Evolutionary conservation across 352 stramenopile species (phyloP).

Genomic region (Phytophthora vignae): DNA sequence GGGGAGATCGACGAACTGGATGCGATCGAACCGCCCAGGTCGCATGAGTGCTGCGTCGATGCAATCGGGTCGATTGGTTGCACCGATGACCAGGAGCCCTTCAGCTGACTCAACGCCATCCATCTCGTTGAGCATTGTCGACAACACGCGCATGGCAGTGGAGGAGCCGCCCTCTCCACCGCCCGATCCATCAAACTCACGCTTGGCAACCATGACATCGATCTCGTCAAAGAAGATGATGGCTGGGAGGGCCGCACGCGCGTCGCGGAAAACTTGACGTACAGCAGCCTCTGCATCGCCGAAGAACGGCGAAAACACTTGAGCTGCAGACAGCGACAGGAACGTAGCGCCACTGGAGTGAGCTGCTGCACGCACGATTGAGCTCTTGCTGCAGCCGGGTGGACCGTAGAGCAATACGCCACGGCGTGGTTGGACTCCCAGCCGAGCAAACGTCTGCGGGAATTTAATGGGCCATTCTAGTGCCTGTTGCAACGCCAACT

Average conservation of each 20-base stretch:
- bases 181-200: slow-evolving; percentile 61
- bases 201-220: slow-evolving; percentile 88
- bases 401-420: slow-evolving; percentile 92
- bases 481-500: slow-evolving; percentile 81
- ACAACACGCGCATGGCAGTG: slow-evolving; percentile 93
- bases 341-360: slow-evolving; percentile 84
- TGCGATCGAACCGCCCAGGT: slow-evolving; percentile 95
- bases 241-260: slow-evolving; percentile 77
- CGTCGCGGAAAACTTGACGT: slow-evolving; percentile 81
- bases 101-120: slow-evolving; percentile 96
- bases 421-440: slow-evolving; percentile 77
- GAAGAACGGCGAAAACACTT: slow-evolving; percentile 92
- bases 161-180: slow-evolving; percentile 53
- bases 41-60: slow-evolving; percentile 98
- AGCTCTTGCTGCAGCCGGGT: slow-evolving; percentile 92
- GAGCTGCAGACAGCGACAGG: slow-evolving; percentile 84
- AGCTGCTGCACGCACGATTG: slow-evolving; percentile 86
- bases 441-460: slow-evolving; percentile 69
- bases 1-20: slow-evolving; percentile 96
- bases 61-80: slow-evolving; percentile 98
- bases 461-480: slow-evolving; percentile 91
- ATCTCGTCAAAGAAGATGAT: slow-evolving; percentile 95
- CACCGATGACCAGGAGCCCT: slow-evolving; percentile 96
- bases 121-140: slow-evolving; percentile 98
- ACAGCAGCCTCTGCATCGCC: slow-evolving; percentile 89